Evolutionary conservation across 2,329 filamentous ascomycete species (phyloP), one percentile per base, ranked within the genome.

Genomic region (Calycina herbarum): DNA sequence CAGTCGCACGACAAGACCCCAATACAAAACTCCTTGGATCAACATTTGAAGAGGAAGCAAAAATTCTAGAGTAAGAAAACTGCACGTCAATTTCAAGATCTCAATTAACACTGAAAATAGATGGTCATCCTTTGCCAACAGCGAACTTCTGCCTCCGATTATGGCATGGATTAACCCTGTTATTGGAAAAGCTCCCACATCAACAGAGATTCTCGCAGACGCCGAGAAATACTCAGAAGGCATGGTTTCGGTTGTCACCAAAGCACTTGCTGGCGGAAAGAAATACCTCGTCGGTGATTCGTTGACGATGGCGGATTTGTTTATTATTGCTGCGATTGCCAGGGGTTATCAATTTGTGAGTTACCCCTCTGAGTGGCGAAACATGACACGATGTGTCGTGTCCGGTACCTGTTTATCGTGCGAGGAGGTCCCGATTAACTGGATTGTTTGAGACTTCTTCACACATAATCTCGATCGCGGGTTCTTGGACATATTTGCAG

Each of bases 91-190:
- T n/a, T 15, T n/a, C 10, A 24, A 31, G 7, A 51, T 8, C 35
- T 24, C 20, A 57, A 48, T n/a, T 48, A 27, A 57, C 11, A 57
- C 57, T 29, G 5, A 57, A 29, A 13, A 38, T 38, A 69, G 67
- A 48, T 71, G 69, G 69, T 31, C 69, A 5, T 71, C 69, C 7
- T 71, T 71, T 62, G 67, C 69, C 15, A 70, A 71, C 58, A 66
- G 64, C 58, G 69, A 71, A 45, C 66, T 71, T 45, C 61, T 71
- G 5, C 69, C 69, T 4, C 69, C 69, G 24, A 72, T 72, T 57
- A 72, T 71, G 69, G 65, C 63, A 7, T 71, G 69, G 69, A 71
- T 71, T 51, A 69, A 71, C 35, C 69, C 69, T 20, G 63, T 70
- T 31, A 68, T 68, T 35, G 68, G 69, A 40, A 67, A 68, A 20